Conservation (phyloP, 2,329 filamentous ascomycete genomes). For the Cordyceps cicadae region DNA sequence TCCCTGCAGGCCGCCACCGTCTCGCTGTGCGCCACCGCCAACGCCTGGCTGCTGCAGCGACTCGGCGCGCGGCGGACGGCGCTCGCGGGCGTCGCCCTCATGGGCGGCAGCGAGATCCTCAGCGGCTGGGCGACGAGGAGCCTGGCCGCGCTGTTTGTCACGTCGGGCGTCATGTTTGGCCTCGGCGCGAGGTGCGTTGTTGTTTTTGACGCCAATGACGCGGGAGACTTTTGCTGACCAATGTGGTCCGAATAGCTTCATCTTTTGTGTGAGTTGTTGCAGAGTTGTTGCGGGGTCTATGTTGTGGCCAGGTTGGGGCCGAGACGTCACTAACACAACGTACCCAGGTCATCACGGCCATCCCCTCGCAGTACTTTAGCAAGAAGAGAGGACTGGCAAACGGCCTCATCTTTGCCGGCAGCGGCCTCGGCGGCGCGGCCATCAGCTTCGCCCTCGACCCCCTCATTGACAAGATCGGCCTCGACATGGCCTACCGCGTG, state of each 20-base stretch:
- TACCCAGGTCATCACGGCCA: slow-evolving; percentile 32
- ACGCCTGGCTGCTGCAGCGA: slow-evolving; percentile 40
- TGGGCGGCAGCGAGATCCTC: slow-evolving; percentile 41
- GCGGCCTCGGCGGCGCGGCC: slow-evolving; percentile 47
- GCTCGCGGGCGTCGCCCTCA: slow-evolving; percentile 39
- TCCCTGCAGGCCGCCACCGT: slow-evolving; percentile 42
- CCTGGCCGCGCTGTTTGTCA: slow-evolving; percentile 28
- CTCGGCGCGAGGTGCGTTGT: slow-evolving; percentile 22
- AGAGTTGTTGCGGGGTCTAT: no score
- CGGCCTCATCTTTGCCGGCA: slow-evolving; percentile 44
- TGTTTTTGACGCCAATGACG: not conserved
- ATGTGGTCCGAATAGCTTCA: slow-evolving; percentile 17
- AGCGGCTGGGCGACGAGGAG: slow-evolving; percentile 30
- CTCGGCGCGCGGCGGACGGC: slow-evolving; percentile 40
- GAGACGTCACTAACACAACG: not conserved
- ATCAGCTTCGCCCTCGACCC: slow-evolving; percentile 42
- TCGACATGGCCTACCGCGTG: slow-evolving; percentile 44
- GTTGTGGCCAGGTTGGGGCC: no score
- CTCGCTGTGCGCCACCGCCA: slow-evolving; percentile 42
- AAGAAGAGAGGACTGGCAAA: slow-evolving; percentile 47
- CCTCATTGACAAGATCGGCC: slow-evolving; percentile 37
- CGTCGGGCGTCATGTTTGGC: slow-evolving; percentile 25
- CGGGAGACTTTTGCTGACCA: not conserved
- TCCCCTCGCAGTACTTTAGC: slow-evolving; percentile 47
- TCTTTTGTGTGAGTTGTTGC: slow-evolving; percentile 28